Conservation (phyloP, 1,284 basidiomycete genomes). For the Cutaneotrichosporon cutaneum region DNA sequence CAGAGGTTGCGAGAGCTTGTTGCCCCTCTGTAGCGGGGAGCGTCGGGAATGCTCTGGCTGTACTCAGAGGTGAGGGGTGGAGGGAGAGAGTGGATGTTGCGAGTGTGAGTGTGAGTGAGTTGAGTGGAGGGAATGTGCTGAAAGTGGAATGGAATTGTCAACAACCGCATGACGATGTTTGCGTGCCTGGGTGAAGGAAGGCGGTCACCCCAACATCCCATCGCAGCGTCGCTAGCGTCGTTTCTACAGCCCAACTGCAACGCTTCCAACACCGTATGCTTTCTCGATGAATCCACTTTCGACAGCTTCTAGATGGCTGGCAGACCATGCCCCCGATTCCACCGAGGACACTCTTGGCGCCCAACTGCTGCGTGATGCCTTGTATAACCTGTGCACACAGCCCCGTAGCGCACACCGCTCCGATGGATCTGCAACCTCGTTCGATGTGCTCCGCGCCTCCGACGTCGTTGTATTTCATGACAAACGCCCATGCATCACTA, state of each 20-base stretch:
- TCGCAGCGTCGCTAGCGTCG: background rate
- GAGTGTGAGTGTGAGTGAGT: too few relatives aligned
- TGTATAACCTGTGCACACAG: background rate
- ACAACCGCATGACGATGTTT: constrained; percentile 4
- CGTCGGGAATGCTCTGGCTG: background rate
- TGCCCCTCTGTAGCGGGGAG: background rate
- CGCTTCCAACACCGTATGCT: background rate
- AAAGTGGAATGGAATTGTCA: background rate
- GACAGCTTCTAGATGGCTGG: background rate
- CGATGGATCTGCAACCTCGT: background rate
- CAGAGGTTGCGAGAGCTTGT: background rate
- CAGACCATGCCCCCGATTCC: too few relatives aligned
- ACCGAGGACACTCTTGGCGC: too few relatives aligned
- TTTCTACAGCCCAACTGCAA: too few relatives aligned
- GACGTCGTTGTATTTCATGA: background rate
- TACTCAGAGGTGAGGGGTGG: background rate
- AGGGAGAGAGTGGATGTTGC: background rate
- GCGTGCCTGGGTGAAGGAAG: background rate
- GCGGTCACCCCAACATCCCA: background rate
- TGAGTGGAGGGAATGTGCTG: background rate
- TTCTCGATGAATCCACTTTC: background rate
- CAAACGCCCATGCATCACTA: constrained; percentile 12
- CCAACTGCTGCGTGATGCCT: too few relatives aligned
- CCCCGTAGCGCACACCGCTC: background rate
- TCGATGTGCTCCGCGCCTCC: background rate